Evolutionary conservation across 202 grass and related monocot genomes (phyloP).

Genomic region (Musa balbisiana): DNA sequence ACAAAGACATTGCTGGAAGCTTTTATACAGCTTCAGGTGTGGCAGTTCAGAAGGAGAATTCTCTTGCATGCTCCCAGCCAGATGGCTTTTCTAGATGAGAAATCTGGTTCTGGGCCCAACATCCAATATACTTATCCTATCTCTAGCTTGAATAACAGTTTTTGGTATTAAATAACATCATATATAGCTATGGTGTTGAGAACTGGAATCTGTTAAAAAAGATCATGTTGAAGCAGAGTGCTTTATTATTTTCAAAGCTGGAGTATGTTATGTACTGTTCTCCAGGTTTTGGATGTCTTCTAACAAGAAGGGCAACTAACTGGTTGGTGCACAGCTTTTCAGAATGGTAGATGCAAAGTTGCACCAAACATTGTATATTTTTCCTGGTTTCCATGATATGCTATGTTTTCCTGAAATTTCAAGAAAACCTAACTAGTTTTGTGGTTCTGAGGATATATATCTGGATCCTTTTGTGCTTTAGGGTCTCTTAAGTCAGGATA

Average conservation of each 20-base stretch:
- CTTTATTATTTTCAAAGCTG: not conserved
- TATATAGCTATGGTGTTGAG: not conserved
- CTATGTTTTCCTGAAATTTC: not conserved
- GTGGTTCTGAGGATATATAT: not conserved
- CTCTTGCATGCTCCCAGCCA: constrained; percentile 49
- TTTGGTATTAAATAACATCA: not conserved
- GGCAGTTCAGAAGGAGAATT: constrained; percentile 37
- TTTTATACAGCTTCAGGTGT: constrained; percentile 33
- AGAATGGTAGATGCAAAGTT: not conserved
- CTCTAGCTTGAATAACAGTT: constrained; percentile 42
- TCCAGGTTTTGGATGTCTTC: not conserved
- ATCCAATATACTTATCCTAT: constrained; percentile 52
- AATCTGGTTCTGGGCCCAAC: constrained; percentile 70
- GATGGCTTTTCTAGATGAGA: constrained; percentile 54
- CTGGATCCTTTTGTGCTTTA: not conserved
- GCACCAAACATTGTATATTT: not conserved
- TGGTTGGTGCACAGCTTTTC: not conserved
- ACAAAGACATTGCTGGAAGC: constrained; percentile 34
- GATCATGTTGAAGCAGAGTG: not conserved
- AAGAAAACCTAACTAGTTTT: not conserved
- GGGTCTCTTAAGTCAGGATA: not conserved
- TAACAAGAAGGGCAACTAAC: not conserved
- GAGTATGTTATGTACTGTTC: not conserved
- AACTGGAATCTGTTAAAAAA: not conserved
- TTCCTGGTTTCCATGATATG: not conserved